Base-by-base conservation (phyloP, 768 basidiomycete genomes). In the Mycena alexandri region DNA sequence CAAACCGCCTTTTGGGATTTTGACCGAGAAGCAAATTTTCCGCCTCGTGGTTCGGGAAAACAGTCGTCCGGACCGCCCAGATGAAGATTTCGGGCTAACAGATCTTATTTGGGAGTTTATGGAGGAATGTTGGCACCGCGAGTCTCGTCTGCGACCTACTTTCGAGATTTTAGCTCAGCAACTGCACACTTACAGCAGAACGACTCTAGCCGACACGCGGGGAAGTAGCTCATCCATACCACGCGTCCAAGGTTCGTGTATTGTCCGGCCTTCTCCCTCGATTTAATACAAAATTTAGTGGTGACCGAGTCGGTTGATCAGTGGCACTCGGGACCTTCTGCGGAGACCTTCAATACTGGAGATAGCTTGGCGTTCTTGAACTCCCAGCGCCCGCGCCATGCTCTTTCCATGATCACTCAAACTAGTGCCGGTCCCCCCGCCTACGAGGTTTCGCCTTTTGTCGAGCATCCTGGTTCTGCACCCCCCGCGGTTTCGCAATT, bases 61-160 rank as follows among this genome's bases (percentile, higher is more conserved):
- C 48, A 68, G 63, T n/a, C 71, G 76, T 19, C 76, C 76, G 9
- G 76, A 77, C 43, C 72, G 75, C 22, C 76, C 76, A 4, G 76
- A 75, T 43, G 63, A 66, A 24, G 61, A 62, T 14, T 61, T 70
- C 17, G 75, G 71, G 14, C 36, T 77, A 17, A 72, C 71, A 5
- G 70, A 74, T 44, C 61, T 65, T 41, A 69, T 72, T 2, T 77
- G 76, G 76, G 71, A 68, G 3, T 54, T 75, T 21, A 70, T 77
- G 43, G 75, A 74, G 55, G 73, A 72, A 48, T 69, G 74, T 12
- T 77, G 76, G 76, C 70, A 75, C 55, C 65, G 67, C 14, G 73
- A 75, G 42, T 64, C 76, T 10, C 63, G 73, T 13, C 52, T 73
- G 34, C 71, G 76, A 11, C 76, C 76, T 8, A 77, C 63, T 16